Base-by-base conservation (phyloP, 1,284 basidiomycete species). In the Pyrrhoderma lamaoense region DNA sequence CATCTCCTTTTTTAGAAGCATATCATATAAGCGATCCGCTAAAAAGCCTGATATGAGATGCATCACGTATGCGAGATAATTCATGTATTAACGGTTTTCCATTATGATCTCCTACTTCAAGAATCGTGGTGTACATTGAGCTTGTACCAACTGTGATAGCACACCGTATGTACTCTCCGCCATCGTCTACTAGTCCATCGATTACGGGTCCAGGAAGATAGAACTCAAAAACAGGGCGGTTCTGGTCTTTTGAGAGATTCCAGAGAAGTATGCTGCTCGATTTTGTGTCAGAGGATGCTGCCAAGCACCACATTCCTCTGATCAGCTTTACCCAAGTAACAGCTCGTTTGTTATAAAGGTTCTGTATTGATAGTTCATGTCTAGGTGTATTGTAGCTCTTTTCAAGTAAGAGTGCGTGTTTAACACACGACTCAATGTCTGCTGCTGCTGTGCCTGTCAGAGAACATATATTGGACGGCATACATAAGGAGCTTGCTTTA, bases 111-210 rank as follows among this genome's bases (percentile, higher is more conserved):
- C 5, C 5, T 31, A 31, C 11, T 11, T 31, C 27, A 31, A 5
- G 23, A n/a, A 13, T 31, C 11, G 27, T 5, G 27, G 11, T 31
- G 8, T n/a, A 19, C 3, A 25, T 34, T 5, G 23, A 52, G 43
- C 14, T 38, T 23, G 31, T n/a, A 19, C 50, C 50, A 23, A 52
- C 34, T 19, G 50, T 52, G 19, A 52, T 16, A 21, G 50, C 50
- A 23, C 25, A 44, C 4, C 31, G 25, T 8, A 37, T 22, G 7
- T 22, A 31, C 13, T n/a, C 35, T 13, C 14, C 2, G 7, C 3
- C 11, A 18, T 46, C 45, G 11, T 52, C 44, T 3, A 52, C 23
- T 25, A 25, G 5, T n/a, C 50, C 50, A 25, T 52, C 50, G 13
- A 52, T 37, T 7, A 52, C 36, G 11, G 50, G 50, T 13, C 42